Conservation (phyloP, 441 rosid species). For the Cnidoscolus chayamansa region DNA sequence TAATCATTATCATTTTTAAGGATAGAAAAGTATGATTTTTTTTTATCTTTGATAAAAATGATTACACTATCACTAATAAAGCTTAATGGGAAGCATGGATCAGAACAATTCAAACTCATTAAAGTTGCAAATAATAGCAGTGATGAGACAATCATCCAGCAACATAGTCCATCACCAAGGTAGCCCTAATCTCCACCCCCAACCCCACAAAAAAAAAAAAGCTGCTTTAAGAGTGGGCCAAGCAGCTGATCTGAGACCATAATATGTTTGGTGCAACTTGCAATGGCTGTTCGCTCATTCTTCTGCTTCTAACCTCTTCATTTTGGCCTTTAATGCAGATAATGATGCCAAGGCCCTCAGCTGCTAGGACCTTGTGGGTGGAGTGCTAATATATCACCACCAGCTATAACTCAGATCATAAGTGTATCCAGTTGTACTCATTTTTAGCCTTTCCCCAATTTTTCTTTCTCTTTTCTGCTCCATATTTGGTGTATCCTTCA, state of each 20-base stretch:
- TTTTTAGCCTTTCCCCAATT: neutral
- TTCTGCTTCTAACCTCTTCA: neutral
- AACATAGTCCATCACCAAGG: neutral
- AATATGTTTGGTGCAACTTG: neutral
- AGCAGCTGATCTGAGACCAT: neutral
- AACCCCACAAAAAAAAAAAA: neutral
- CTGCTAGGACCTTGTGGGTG: no score
- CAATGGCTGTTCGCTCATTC: neutral
- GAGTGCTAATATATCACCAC: no score
- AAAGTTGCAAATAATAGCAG: neutral
- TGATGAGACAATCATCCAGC: slow-evolving; percentile 8
- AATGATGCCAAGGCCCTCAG: no score
- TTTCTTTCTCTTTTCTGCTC: no score
- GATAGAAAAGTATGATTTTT: neutral
- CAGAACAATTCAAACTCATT: neutral
- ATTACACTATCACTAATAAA: neutral
- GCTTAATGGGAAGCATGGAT: neutral
- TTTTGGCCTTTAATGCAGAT: no score
- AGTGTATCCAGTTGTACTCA: neutral
- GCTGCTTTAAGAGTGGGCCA: neutral
- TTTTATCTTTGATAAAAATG: neutral
- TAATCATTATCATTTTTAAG: neutral
- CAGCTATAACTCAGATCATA: no score
- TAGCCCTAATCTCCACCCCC: neutral
- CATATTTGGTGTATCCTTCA: no score